Conservation (phyloP, 345 rosid species). For the Pistacia atlantica region DNA sequence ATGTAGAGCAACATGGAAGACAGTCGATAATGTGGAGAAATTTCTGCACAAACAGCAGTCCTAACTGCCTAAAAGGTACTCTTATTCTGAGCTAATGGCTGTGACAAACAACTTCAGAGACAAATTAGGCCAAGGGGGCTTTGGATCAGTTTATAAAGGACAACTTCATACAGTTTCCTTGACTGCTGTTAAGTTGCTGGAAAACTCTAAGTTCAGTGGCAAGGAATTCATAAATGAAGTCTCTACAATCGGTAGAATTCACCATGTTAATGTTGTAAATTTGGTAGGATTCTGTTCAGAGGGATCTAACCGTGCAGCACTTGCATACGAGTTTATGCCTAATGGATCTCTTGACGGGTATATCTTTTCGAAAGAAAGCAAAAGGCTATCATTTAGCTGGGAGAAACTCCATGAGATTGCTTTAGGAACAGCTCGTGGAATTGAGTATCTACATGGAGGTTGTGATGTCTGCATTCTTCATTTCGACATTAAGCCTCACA, state of each 20-base stretch:
- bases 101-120: conserved; percentile 2
- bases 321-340: conserved; percentile 15
- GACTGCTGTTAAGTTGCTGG: conserved; percentile 11
- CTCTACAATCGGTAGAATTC: conserved; percentile 11
- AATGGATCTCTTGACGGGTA: conserved; percentile 18
- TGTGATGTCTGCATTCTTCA: conserved; percentile 29
- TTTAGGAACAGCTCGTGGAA: background rate
- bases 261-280: conserved; percentile 10
- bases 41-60: background rate
- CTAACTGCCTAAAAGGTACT: background rate
- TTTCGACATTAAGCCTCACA: conserved; percentile 25
- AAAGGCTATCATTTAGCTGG: background rate
- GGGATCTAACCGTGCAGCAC: conserved; percentile 9
- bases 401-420: conserved; percentile 23
- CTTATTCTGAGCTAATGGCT: background rate
- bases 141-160: background rate
- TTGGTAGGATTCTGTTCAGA: conserved; percentile 7
- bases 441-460: conserved; percentile 28
- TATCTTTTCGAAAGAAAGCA: background rate
- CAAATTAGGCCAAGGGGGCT: conserved; percentile 18
- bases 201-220: conserved; percentile 10
- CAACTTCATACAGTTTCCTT: background rate
- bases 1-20: background rate
- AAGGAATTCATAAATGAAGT: conserved; percentile 24
- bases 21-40: background rate